A percentile compares a stretch with the other conserved stretches of the same genome.
Conservation (phyloP, 208 protist species). For the Trypanosoma lewisi region DNA sequence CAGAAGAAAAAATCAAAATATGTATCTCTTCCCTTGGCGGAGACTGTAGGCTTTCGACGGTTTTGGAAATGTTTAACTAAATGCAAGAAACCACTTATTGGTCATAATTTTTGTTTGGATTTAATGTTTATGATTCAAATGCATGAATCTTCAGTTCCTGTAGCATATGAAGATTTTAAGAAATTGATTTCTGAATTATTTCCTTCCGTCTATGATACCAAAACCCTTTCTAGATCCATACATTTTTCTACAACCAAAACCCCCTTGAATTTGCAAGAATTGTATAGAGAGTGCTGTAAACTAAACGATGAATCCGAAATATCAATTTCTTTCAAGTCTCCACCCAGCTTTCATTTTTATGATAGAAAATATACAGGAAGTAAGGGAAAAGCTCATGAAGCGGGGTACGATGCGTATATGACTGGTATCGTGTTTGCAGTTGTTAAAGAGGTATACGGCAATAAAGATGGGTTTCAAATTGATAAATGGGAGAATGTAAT, state of each 20-base stretch:
- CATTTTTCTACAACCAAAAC: slow-evolving; percentile 14
- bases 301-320: slow-evolving; percentile 10
- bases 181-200: slow-evolving; percentile 30
- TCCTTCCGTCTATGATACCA: slow-evolving; percentile 68
- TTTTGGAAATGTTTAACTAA: slow-evolving; percentile 67
- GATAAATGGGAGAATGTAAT: slow-evolving; percentile 43
- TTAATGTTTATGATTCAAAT: slow-evolving; percentile 86
- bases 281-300: slow-evolving; percentile 41
- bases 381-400: slow-evolving; percentile 54
- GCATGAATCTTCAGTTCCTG: slow-evolving; percentile 53
- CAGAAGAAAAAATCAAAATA: background rate
- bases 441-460: slow-evolving; percentile 20
- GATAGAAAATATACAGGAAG: slow-evolving; percentile 27
- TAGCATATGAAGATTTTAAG: slow-evolving; percentile 54
- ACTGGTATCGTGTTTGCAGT: slow-evolving; percentile 55
- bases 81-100: slow-evolving; percentile 71
- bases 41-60: slow-evolving; percentile 42
- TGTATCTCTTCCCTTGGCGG: background rate
- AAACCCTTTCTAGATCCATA: slow-evolving; percentile 42
- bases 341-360: slow-evolving; percentile 59
- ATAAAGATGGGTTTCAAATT: slow-evolving; percentile 17
- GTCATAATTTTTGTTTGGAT: slow-evolving; percentile 80
- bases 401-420: slow-evolving; percentile 78
- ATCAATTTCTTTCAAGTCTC: slow-evolving; percentile 28
- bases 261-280: slow-evolving; percentile 30